phyloP scores from a whole-genome alignment of 768 basidiomycete species.

The Hericium coralloides region DNA sequence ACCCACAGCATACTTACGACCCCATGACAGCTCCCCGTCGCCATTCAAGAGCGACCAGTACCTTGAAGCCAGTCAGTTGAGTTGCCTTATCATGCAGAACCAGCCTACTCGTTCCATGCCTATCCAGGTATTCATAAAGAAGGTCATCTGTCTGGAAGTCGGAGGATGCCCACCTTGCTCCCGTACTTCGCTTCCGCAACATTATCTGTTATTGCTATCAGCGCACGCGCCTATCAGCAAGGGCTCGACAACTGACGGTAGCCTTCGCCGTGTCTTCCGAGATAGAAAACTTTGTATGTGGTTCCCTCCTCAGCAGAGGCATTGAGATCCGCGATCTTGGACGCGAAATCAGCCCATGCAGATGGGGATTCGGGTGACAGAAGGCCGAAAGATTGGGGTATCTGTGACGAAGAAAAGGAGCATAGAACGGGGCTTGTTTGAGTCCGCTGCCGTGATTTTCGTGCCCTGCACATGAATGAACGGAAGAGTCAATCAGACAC shows the following conservation, averaged over 20 bases:
- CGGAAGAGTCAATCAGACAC: neutral
- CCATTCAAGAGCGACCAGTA: constrained; percentile 10
- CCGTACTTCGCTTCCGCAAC: constrained; percentile 9
- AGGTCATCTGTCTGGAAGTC: neutral
- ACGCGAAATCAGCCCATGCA: neutral
- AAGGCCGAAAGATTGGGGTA: neutral
- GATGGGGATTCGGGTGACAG: neutral
- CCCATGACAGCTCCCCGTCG: constrained; percentile 11
- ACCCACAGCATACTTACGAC: constrained; percentile 5
- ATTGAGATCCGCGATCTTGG: neutral
- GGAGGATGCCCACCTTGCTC: neutral
- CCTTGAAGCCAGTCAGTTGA: neutral
- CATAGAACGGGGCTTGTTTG: too few species aligned
- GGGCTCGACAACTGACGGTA: neutral
- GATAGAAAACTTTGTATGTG: neutral
- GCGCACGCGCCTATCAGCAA: neutral
- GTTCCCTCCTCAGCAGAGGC: neutral
- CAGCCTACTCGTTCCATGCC: constrained; percentile 11
- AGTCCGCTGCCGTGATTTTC: too few species aligned
- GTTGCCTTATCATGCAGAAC: neutral
- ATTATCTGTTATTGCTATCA: constrained; percentile 5
- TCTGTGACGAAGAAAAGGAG: neutral
- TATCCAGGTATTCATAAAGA: neutral
- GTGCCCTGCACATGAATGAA: neutral
- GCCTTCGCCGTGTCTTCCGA: constrained; percentile 3